These are phyloP conservation scores for Echium plantagineum DNA, from an alignment of 257 asterid genomes.

Conservation along the genomic window DNA sequence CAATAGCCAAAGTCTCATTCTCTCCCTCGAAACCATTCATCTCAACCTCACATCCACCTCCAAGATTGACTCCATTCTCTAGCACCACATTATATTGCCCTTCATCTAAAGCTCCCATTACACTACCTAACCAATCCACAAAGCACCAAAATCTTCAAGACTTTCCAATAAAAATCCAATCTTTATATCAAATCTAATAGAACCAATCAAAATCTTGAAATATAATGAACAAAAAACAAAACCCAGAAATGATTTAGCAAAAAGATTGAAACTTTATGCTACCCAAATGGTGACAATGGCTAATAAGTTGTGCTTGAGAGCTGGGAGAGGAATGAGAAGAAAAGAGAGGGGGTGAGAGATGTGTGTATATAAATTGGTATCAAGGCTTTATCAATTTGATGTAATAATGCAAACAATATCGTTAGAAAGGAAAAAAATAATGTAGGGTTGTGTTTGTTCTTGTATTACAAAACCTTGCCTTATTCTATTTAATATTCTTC, in stretches of 20 bases:
- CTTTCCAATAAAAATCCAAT: constrained; percentile 3
- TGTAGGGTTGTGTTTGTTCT: constrained; percentile 35
- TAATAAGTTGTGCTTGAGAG: too few species aligned
- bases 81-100: constrained; percentile 43
- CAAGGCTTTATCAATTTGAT: neutral
- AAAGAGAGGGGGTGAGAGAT: constrained; percentile 21
- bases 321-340: constrained; percentile 1
- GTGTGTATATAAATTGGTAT: constrained; percentile 18
- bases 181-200: neutral
- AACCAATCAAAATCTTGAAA: constrained; percentile 5
- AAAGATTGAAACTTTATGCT: constrained; percentile 24
- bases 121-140: constrained; percentile 13
- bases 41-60: constrained; percentile 32
- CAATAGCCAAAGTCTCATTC: constrained; percentile 44
- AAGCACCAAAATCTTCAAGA: constrained; percentile 14
- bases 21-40: constrained; percentile 36
- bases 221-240: neutral
- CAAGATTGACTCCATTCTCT: constrained; percentile 49
- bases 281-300: constrained; percentile 22
- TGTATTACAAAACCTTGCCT: constrained; percentile 23
- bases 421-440: constrained; percentile 2
- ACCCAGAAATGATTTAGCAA: constrained; percentile 20
- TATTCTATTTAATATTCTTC: neutral
- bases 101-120: constrained; percentile 90
- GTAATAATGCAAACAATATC: neutral